phyloP scores from a whole-genome alignment of 192 early-diverging fungal genomes.

The Podila minutissima region DNA sequence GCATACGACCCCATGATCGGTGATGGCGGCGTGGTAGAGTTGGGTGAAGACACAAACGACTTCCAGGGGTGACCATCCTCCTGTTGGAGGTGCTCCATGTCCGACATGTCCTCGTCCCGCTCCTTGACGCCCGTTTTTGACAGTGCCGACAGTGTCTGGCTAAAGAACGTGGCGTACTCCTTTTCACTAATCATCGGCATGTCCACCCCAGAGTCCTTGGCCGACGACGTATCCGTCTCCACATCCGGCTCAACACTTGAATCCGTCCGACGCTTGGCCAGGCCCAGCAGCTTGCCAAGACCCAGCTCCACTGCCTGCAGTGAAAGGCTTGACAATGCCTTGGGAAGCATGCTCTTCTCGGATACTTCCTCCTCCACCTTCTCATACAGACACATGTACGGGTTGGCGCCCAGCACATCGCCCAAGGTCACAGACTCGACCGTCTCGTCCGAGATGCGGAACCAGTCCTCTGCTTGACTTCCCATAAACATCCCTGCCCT shows the following conservation, averaged over 20 bases:
- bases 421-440: slow-evolving; percentile 67
- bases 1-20: slow-evolving; percentile 16
- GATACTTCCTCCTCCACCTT: slow-evolving; percentile 7
- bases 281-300: slow-evolving; percentile 3
- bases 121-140: slow-evolving; percentile 6
- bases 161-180: slow-evolving; percentile 27
- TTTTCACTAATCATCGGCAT: slow-evolving; percentile 27
- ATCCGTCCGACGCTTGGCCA: neutral
- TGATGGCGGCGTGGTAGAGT: slow-evolving; percentile 44
- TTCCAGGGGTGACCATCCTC: slow-evolving; percentile 37
- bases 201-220: slow-evolving; percentile 12
- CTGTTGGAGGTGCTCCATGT: slow-evolving; percentile 40
- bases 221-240: neutral
- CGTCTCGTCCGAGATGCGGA: slow-evolving; percentile 74
- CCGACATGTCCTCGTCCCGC: slow-evolving; percentile 45
- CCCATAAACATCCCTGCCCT: slow-evolving; percentile 17
- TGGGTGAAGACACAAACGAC: slow-evolving; percentile 50
- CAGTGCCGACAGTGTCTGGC: slow-evolving; percentile 14
- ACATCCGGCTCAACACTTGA: neutral
- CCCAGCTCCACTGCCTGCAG: slow-evolving; percentile 43
- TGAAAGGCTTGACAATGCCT: slow-evolving; percentile 17
- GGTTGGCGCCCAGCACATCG: slow-evolving; percentile 74
- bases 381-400: slow-evolving; percentile 80
- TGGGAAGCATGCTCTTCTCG: neutral
- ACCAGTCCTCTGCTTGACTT: slow-evolving; percentile 62